phyloP scores from a whole-genome alignment of 306 rosid species.

The Dryas drummondii region DNA sequence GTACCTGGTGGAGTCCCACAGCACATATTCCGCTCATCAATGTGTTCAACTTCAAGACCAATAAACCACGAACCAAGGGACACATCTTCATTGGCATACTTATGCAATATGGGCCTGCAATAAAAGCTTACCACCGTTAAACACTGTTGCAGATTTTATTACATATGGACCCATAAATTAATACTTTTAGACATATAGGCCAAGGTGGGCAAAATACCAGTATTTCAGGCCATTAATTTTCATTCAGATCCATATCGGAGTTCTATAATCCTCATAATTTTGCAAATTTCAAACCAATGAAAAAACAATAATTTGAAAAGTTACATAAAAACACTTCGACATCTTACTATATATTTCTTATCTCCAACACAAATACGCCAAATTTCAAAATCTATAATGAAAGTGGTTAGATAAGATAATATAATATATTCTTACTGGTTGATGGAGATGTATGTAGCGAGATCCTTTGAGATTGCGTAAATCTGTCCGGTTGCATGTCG shows the following conservation, averaged over 20 bases:
- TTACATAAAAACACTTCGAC: not conserved
- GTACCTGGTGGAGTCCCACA: conserved; percentile 99
- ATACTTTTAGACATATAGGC: not conserved
- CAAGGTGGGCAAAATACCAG: not conserved
- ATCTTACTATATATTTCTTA: not conserved
- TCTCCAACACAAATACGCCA: conserved; percentile 8
- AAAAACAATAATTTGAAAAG: not conserved
- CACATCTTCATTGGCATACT: conserved; percentile 98
- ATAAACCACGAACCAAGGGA: conserved; percentile 97
- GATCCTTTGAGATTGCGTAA: conserved; percentile 89
- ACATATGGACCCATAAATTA: not conserved
- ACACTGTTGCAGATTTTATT: not conserved
- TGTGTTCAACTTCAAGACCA: conserved; percentile 96
- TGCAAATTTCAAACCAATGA: not conserved
- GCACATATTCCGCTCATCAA: conserved; percentile 95
- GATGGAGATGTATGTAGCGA: conserved; percentile 83
- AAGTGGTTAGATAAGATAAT: not conserved
- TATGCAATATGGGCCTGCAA: conserved; percentile 85
- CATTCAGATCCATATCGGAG: not conserved
- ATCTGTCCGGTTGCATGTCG: conserved; percentile 99
- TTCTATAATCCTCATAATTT: not conserved
- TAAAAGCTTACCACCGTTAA: conserved; percentile 10
- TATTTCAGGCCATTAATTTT: not conserved
- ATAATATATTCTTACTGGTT: conserved; percentile 60
- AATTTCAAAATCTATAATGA: not conserved